Evolutionary conservation across 116 monocot species (phyloP).

Genomic region (Iris pallida): DNA sequence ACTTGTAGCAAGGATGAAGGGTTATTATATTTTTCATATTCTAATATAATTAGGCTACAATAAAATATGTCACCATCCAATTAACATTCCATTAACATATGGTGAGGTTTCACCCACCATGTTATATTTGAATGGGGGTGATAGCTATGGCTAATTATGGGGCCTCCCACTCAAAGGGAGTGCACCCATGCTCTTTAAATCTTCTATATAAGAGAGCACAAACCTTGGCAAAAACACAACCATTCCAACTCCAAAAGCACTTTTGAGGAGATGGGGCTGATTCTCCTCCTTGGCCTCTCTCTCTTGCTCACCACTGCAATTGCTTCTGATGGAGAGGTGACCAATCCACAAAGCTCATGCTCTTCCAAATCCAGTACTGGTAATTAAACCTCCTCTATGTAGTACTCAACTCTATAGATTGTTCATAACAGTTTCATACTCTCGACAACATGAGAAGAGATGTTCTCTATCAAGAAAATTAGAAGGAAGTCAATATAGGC

Average conservation of each 20-base stretch:
- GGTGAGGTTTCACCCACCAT: slow-evolving; percentile 12
- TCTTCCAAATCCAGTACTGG: slow-evolving; percentile 8
- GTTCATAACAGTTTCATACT: too few relatives aligned
- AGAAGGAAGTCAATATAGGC: too few relatives aligned
- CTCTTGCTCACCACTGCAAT: slow-evolving; percentile 14
- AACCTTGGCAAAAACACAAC: background rate
- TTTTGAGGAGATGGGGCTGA: slow-evolving; percentile 24
- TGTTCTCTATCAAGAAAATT: too few relatives aligned
- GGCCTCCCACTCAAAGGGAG: slow-evolving; percentile 2
- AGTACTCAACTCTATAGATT: too few relatives aligned
- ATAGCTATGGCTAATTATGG: background rate
- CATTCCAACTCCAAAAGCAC: background rate
- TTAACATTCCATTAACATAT: background rate
- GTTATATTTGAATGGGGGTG: slow-evolving; percentile 1
- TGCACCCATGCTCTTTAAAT: background rate
- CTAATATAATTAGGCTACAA: background rate
- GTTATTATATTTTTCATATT: background rate
- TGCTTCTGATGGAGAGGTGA: slow-evolving; percentile 9
- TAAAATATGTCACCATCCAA: background rate
- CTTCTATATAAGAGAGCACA: slow-evolving; percentile 25
- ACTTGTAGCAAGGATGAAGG: too few relatives aligned
- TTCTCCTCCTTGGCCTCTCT: slow-evolving; percentile 12
- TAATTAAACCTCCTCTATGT: too few relatives aligned
- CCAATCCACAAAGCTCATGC: slow-evolving; percentile 12
- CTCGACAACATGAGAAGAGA: too few relatives aligned